These are phyloP conservation scores for Colletotrichum camelliae DNA, from an alignment of 2,329 filamentous ascomycete species.

Conservation along the genomic window DNA sequence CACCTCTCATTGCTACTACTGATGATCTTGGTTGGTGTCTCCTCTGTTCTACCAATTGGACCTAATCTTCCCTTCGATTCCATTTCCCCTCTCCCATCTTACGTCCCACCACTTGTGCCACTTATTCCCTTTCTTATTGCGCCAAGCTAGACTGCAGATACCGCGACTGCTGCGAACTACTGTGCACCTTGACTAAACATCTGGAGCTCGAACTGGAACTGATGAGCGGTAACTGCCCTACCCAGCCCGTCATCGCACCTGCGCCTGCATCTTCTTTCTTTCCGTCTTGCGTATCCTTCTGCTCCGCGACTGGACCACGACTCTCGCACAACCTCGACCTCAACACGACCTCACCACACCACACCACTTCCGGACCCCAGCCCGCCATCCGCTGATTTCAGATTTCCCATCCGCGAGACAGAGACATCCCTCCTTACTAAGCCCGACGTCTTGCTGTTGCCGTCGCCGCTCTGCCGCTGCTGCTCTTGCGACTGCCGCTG, in stretches of 20 bases:
- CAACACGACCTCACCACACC: background rate
- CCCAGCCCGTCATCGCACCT: background rate
- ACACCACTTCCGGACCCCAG: conserved; percentile 10
- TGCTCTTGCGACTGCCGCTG: background rate
- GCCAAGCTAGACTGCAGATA: background rate
- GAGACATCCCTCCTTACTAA: conserved; percentile 7
- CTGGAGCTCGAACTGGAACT: background rate
- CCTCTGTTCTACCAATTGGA: background rate
- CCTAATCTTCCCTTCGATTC: background rate
- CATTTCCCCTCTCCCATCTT: background rate
- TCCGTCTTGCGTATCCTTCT: background rate
- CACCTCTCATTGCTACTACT: background rate
- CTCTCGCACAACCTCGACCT: background rate
- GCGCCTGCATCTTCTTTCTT: background rate
- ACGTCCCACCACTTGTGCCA: background rate
- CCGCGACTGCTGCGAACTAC: background rate
- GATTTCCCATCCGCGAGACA: background rate
- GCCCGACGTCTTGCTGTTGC: background rate
- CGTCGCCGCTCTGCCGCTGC: background rate
- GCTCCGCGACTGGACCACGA: background rate
- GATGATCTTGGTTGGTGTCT: background rate
- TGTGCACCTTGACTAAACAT: background rate
- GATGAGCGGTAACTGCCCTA: background rate
- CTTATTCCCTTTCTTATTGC: background rate
- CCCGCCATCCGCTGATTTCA: background rate